Percentiles rank a stretch among this genome's conserved stretches.
Conservation (phyloP, 805 yeast species). For the Candida suzukii region DNA sequence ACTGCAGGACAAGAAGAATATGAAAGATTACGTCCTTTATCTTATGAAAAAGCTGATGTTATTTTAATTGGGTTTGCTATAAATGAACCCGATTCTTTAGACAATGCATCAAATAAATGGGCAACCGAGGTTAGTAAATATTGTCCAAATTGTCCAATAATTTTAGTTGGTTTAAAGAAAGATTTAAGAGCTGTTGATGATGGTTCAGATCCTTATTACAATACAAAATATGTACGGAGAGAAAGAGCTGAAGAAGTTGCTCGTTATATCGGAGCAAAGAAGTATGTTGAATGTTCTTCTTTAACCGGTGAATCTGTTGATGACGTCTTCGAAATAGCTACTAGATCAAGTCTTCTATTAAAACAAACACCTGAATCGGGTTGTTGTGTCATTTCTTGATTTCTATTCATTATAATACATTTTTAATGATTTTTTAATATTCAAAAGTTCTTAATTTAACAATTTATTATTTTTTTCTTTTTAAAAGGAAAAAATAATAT, state of each 20-base stretch:
- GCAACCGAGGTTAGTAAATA: constrained; percentile 72
- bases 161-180: constrained; percentile 78
- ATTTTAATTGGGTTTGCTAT: constrained; percentile 82
- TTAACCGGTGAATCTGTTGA: constrained; percentile 93
- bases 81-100: constrained; percentile 77
- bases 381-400: constrained; percentile 31
- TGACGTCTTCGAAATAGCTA: constrained; percentile 87
- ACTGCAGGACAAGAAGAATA: constrained; percentile 97
- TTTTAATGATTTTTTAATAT: no score
- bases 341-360: constrained; percentile 68
- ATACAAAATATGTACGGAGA: constrained; percentile 41
- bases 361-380: constrained; percentile 33
- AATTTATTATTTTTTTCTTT: no score
- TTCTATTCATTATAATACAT: no score
- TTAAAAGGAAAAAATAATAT: no score
- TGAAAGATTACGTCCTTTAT: constrained; percentile 80
- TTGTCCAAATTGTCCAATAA: constrained; percentile 73
- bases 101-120: constrained; percentile 83
- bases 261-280: constrained; percentile 71
- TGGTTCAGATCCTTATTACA: constrained; percentile 24
- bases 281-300: constrained; percentile 83
- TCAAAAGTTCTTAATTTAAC: no score
- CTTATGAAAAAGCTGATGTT: constrained; percentile 82
- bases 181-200: constrained; percentile 52
- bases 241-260: constrained; percentile 68